Percentiles rank a stretch among this genome's conserved stretches.
phyloP scores from a whole-genome alignment of 2,329 filamentous ascomycete genomes.

The Fusarium ambrosium region DNA sequence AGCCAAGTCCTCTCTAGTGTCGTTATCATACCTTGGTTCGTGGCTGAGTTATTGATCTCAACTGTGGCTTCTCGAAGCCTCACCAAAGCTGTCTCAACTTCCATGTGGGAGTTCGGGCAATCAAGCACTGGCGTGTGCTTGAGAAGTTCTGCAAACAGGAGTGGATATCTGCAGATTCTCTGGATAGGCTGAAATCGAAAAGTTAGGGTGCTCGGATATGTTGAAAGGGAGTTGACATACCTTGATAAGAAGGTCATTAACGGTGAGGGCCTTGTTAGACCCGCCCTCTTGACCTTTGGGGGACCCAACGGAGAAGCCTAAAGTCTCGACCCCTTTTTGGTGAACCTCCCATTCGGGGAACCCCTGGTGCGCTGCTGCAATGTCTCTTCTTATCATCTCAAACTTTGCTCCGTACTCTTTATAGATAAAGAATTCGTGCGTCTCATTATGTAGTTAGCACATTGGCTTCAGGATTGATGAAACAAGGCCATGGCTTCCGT shows the following conservation, averaged over 20 bases:
- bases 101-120: slow-evolving; percentile 85
- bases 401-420: slow-evolving; percentile 94
- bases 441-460: slow-evolving; percentile 61
- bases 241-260: slow-evolving; percentile 92
- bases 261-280: slow-evolving; percentile 81
- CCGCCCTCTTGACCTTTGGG: slow-evolving; percentile 73
- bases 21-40: slow-evolving; percentile 77
- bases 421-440: slow-evolving; percentile 86
- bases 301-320: slow-evolving; percentile 81
- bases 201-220: slow-evolving; percentile 8
- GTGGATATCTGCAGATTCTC: slow-evolving; percentile 89
- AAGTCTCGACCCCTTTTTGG: slow-evolving; percentile 86
- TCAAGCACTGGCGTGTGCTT: slow-evolving; percentile 87
- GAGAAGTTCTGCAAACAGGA: slow-evolving; percentile 86
- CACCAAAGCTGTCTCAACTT: slow-evolving; percentile 80
- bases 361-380: slow-evolving; percentile 76
- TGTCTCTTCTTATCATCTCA: slow-evolving; percentile 84
- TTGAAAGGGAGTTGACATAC: slow-evolving; percentile 57
- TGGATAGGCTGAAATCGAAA: slow-evolving; percentile 80
- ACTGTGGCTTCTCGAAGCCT: slow-evolving; percentile 80
- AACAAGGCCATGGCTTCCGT: slow-evolving; percentile 26
- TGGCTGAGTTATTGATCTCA: slow-evolving; percentile 87
- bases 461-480: not conserved
- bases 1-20: slow-evolving; percentile 86
- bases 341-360: slow-evolving; percentile 83